Conservation (phyloP, 257 asterid species). For the Leptodermis oblonga region DNA sequence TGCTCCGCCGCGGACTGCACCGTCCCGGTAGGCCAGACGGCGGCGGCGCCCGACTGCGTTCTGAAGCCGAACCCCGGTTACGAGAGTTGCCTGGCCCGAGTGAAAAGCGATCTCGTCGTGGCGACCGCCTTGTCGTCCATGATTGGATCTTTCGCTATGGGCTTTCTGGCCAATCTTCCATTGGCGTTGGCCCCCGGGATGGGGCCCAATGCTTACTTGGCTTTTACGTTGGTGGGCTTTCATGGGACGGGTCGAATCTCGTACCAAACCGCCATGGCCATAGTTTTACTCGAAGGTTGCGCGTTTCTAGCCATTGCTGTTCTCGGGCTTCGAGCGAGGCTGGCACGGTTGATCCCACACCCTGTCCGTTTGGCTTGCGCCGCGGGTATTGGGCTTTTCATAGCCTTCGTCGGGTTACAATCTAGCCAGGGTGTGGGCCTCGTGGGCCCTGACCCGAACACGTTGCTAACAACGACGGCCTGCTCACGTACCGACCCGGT, state of each 20-base stretch:
- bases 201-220: constrained; percentile 72
- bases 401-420: constrained; percentile 70
- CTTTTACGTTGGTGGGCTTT: constrained; percentile 70
- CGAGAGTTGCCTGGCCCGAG: constrained; percentile 44
- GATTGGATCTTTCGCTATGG: constrained; percentile 72
- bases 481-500: constrained; percentile 33
- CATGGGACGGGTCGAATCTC: constrained; percentile 62
- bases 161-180: constrained; percentile 67
- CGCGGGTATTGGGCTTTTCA: constrained; percentile 68
- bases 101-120: constrained; percentile 59
- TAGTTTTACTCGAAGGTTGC: constrained; percentile 56
- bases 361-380: constrained; percentile 57
- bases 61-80: constrained; percentile 48
- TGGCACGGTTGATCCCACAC: constrained; percentile 57
- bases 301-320: constrained; percentile 57
- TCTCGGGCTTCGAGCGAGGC: constrained; percentile 63
- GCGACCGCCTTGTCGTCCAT: constrained; percentile 62
- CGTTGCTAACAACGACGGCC: constrained; percentile 48
- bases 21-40: constrained; percentile 21
- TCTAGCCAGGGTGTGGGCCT: constrained; percentile 65
- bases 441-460: constrained; percentile 55
- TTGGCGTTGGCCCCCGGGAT: constrained; percentile 75
- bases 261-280: constrained; percentile 62
- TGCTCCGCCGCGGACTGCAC: constrained; percentile 50
- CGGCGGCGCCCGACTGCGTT: constrained; percentile 35